phyloP scores from a whole-genome alignment of 805 yeast species.

The Yamadazyma laniorum region DNA sequence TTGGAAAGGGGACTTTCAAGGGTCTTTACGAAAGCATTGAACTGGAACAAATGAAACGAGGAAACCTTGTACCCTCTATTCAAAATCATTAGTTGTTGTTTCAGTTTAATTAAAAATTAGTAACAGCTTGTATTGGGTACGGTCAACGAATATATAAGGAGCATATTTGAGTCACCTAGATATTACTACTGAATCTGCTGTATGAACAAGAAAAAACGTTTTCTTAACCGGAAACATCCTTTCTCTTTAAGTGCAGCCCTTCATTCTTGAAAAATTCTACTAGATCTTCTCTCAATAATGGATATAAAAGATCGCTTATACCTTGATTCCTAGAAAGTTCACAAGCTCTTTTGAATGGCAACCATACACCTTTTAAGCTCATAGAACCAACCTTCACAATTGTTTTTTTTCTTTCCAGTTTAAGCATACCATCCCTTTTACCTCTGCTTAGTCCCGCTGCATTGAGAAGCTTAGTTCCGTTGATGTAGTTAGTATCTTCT shows the following conservation, averaged over 20 bases:
- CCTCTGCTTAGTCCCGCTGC: conserved; percentile 42
- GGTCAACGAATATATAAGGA: not conserved
- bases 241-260: conserved; percentile 24
- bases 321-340: conserved; percentile 44
- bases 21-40: conserved; percentile 80
- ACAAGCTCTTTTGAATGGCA: conserved; percentile 37
- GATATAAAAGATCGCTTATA: conserved; percentile 29
- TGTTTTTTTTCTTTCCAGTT: conserved; percentile 28
- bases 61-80: conserved; percentile 48
- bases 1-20: conserved; percentile 87
- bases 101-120: too few species aligned
- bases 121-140: too few species aligned
- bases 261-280: conserved; percentile 23
- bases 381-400: conserved; percentile 38
- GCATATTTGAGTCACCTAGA: too few species aligned
- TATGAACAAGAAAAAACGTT: not conserved
- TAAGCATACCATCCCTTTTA: conserved; percentile 39
- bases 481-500: conserved; percentile 33
- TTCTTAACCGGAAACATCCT: conserved; percentile 9
- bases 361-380: conserved; percentile 43
- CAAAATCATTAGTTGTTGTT: too few species aligned
- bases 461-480: conserved; percentile 39
- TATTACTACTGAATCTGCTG: too few species aligned
- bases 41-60: conserved; percentile 68
- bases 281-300: conserved; percentile 33